A percentile compares a stretch with the other conserved stretches of the same genome.
phyloP scores from a whole-genome alignment of 1,284 basidiomycete genomes.

The Cutaneotrichosporon cavernicola region DNA sequence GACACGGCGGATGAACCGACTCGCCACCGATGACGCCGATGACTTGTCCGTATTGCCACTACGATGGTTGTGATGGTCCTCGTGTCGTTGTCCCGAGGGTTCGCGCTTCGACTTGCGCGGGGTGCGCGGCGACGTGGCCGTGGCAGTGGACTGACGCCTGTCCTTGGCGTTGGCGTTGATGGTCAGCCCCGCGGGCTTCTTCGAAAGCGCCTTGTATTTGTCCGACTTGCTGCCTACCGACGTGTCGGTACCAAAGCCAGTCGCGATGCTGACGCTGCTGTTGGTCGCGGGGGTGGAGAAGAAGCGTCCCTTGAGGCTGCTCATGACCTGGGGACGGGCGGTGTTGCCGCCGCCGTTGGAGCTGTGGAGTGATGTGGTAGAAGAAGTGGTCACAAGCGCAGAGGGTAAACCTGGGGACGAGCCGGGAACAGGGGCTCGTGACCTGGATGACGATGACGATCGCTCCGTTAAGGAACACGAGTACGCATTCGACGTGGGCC shows the following conservation, averaged over 20 bases:
- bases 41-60: slow-evolving; percentile 5
- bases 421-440: slow-evolving; percentile 10
- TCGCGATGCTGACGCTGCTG: slow-evolving; percentile 14
- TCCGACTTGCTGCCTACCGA: slow-evolving; percentile 20
- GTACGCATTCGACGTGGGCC: slow-evolving; percentile 25
- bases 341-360: slow-evolving; percentile 19
- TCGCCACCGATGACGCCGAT: slow-evolving; percentile 56
- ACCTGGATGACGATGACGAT: slow-evolving; percentile 26
- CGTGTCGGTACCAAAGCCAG: background rate
- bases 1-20: slow-evolving; percentile 86
- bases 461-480: slow-evolving; percentile 26
- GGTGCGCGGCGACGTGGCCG: slow-evolving; percentile 10
- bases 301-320: slow-evolving; percentile 45
- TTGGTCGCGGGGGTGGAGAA: slow-evolving; percentile 37
- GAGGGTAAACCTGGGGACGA: slow-evolving; percentile 13
- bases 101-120: slow-evolving; percentile 7
- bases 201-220: slow-evolving; percentile 32
- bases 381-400: slow-evolving; percentile 7
- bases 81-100: slow-evolving; percentile 8
- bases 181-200: slow-evolving; percentile 6
- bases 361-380: slow-evolving; percentile 24
- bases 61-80: slow-evolving; percentile 10
- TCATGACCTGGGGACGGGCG: slow-evolving; percentile 24
- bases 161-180: slow-evolving; percentile 5
- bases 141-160: background rate